Base-by-base conservation (phyloP, 768 basidiomycete genomes). In the Suillus weaverae region DNA sequence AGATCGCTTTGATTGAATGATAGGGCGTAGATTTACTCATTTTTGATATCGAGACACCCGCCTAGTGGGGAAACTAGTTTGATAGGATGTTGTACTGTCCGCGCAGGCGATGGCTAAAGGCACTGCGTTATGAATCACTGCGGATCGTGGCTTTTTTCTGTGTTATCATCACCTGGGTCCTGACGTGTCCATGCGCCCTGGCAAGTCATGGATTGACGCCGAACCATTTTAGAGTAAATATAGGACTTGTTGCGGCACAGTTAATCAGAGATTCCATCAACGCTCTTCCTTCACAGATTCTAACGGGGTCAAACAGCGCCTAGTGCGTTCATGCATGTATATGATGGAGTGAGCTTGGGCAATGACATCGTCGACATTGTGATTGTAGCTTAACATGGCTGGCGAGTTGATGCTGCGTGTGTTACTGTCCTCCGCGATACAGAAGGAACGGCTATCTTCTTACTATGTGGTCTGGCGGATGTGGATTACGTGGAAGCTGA, bases 31-130 rank as follows among this genome's bases (percentile, higher is more conserved):
- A 67, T 35, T 61, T 57, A 62, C 33, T 75, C 5, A 68, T 73
- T 59, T 75, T 68, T 53, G 71, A 74, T 50, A 68, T 73, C 18
- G 16, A 70, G 59, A 39, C 60, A 9, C 41, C 67, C 7, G 55
- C 68, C 9, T 73, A 62, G 66, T 59, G 18, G 32, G 35, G 32
- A 56, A 22, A 9, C 50, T 51, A 18, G 13, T 26, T 38, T 14
- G 16, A 26, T 14, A 60, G 4, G 4, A 33, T 62, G 30, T 16
- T 32, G 10, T 33, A 26, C 56, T 41, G 54, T 60, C 39, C 26
- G 50, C 64, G 8, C 33, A 13, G 35, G 30, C 68, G 62, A 65
- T 67, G 62, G 39, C 41, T 44, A 16, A 53, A 26, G 44, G 62
- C 30, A n/a, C 41, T 62, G 60, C 14, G n/a, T 2, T 59, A 61